phyloP scores from a whole-genome alignment of 768 basidiomycete species.

The Daedaleopsis nitida region DNA sequence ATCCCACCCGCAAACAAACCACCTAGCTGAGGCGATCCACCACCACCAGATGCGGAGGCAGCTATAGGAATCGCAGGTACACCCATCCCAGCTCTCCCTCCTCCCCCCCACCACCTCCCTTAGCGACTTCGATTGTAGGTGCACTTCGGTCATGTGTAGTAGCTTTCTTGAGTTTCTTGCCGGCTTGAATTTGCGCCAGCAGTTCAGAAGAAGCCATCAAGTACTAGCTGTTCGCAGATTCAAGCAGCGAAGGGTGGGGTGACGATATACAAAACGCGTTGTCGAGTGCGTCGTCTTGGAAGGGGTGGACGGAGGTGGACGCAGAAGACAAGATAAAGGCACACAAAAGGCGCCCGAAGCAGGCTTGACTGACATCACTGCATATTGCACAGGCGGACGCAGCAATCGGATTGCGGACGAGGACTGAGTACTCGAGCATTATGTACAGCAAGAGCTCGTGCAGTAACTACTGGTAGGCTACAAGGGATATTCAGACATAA shows the following conservation, averaged over 20 bases:
- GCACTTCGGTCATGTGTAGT: slow-evolving; percentile 82
- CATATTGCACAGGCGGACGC: background rate
- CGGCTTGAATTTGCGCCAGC: slow-evolving; percentile 80
- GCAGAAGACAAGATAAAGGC: background rate
- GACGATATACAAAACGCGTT: too few species aligned
- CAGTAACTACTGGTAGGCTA: background rate
- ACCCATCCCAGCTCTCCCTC: slow-evolving; percentile 37
- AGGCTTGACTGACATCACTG: slow-evolving; percentile 11
- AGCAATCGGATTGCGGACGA: background rate
- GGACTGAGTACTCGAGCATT: background rate
- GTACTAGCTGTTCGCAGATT: background rate
- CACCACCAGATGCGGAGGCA: slow-evolving; percentile 28
- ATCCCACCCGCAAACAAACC: slow-evolving; percentile 89
- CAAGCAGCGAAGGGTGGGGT: background rate
- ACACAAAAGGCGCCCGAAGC: slow-evolving; percentile 1
- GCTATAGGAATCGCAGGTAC: slow-evolving; percentile 25
- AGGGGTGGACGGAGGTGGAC: background rate
- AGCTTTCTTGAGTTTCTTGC: slow-evolving; percentile 80
- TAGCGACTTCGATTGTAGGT: slow-evolving; percentile 55
- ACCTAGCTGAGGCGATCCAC: slow-evolving; percentile 79
- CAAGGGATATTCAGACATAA: background rate
- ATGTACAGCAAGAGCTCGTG: background rate
- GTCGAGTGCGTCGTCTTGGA: background rate
- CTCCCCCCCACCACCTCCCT: slow-evolving; percentile 31
- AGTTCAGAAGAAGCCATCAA: slow-evolving; percentile 76